Percentiles rank a stretch among this genome's conserved stretches.
These are phyloP conservation scores for Lenwebbia sp. DNA, from an alignment of 345 rosid species.

Conservation along the genomic window DNA sequence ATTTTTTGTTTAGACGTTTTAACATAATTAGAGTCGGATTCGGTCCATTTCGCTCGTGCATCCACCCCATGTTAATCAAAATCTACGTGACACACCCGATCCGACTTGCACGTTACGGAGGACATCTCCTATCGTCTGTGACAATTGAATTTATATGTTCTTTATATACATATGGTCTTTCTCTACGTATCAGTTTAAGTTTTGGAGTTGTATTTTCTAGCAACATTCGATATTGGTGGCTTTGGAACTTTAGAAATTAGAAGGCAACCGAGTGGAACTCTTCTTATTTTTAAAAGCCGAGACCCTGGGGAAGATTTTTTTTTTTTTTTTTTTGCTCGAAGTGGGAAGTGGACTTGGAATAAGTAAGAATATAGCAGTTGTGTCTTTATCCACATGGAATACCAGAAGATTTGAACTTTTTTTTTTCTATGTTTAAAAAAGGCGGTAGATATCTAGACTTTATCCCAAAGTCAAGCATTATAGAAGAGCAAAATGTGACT, in stretches of 20 bases:
- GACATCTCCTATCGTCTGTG: accelerated
- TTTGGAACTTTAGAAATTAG: background rate
- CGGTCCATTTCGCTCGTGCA: background rate
- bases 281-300: background rate
- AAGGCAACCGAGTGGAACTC: background rate
- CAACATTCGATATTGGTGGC: background rate
- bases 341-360: background rate
- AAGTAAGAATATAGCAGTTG: background rate
- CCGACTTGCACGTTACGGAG: accelerated
- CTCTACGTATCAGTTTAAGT: background rate
- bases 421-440: background rate
- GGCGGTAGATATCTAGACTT: background rate
- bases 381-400: background rate
- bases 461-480: background rate
- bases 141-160: background rate
- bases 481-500: background rate
- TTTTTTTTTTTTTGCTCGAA: too few species aligned
- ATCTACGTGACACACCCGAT: background rate
- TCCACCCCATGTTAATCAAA: background rate
- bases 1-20: background rate
- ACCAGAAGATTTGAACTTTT: background rate
- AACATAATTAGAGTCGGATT: background rate
- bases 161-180: background rate
- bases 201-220: background rate
- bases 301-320: background rate